These are phyloP conservation scores for Mesembryanthemum crystallinum DNA, from an alignment of 148 eudicot species.

Conservation along the genomic window DNA sequence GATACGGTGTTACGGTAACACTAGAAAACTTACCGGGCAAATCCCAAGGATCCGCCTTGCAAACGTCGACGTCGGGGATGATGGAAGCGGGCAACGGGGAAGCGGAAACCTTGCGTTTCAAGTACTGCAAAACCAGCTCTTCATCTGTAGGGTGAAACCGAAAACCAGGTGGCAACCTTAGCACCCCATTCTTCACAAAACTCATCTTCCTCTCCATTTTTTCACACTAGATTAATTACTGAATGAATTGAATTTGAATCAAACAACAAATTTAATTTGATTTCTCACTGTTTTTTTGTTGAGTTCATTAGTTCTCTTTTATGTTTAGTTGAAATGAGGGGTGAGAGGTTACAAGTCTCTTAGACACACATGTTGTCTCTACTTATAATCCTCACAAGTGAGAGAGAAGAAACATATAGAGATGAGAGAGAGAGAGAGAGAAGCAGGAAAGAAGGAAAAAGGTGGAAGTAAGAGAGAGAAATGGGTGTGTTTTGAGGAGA, in stretches of 20 bases:
- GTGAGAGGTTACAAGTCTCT: background rate
- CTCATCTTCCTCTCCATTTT: constrained; percentile 35
- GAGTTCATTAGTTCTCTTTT: too few species aligned
- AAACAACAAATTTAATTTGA: too few species aligned
- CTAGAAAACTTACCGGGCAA: constrained; percentile 58
- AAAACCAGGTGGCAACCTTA: constrained; percentile 81
- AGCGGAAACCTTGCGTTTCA: constrained; percentile 58
- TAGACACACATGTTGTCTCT: constrained; percentile 18
- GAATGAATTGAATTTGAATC: too few species aligned
- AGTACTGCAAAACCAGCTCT: constrained; percentile 76
- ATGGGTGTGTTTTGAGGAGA: constrained; percentile 23
- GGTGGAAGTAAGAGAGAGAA: too few species aligned
- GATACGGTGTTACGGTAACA: background rate
- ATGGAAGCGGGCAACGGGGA: constrained; percentile 85
- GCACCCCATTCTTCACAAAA: constrained; percentile 60
- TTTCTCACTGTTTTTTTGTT: too few species aligned
- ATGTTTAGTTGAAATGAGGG: too few species aligned
- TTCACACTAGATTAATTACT: background rate
- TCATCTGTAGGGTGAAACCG: constrained; percentile 90
- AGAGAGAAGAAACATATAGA: too few species aligned
- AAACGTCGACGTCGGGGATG: constrained; percentile 78
- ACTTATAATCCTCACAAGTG: background rate
- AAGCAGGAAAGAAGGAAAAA: background rate
- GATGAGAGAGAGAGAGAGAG: background rate
- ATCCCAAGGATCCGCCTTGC: constrained; percentile 96